A percentile compares a stretch with the other conserved stretches of the same genome.
Conservation (phyloP, 2,329 filamentous ascomycete species). For the Hymenoscyphus infarciens region DNA sequence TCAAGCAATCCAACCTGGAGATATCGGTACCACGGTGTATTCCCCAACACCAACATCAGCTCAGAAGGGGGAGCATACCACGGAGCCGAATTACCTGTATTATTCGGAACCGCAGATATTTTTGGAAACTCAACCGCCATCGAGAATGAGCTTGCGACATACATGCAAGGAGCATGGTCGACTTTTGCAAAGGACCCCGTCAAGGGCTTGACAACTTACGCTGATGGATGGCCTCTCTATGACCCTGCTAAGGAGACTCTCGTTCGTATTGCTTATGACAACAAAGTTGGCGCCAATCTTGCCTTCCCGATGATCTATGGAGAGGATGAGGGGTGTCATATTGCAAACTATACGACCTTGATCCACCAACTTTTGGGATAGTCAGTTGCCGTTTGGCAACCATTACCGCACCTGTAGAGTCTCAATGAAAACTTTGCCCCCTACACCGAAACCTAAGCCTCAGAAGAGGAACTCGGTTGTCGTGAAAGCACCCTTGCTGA, state of each 20-base stretch:
- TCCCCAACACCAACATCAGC: constrained; percentile 32
- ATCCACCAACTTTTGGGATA: background rate
- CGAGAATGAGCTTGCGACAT: constrained; percentile 29
- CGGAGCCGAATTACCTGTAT: constrained; percentile 30
- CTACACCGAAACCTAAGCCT: no score
- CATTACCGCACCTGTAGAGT: no score
- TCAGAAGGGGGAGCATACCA: constrained; percentile 35
- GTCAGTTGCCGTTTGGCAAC: background rate
- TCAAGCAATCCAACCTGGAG: constrained; percentile 35
- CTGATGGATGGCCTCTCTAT: constrained; percentile 27
- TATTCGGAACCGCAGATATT: constrained; percentile 30
- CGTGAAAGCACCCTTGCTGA: no score
- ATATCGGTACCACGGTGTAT: constrained; percentile 35
- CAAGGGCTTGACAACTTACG: constrained; percentile 29
- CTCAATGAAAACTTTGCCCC: no score
- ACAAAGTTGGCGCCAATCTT: constrained; percentile 26
- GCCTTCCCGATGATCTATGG: constrained; percentile 13
- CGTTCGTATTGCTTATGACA: constrained; percentile 26
- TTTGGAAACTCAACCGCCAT: constrained; percentile 24
- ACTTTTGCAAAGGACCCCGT: constrained; percentile 36
- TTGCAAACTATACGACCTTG: constrained; percentile 2
- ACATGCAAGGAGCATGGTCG: constrained; percentile 36
- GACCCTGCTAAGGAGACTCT: constrained; percentile 21
- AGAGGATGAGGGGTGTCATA: constrained; percentile 9
- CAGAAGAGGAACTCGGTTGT: no score